These are phyloP conservation scores for Wallacemonas sp. DNA, from an alignment of 208 protist genomes.

Conservation along the genomic window DNA sequence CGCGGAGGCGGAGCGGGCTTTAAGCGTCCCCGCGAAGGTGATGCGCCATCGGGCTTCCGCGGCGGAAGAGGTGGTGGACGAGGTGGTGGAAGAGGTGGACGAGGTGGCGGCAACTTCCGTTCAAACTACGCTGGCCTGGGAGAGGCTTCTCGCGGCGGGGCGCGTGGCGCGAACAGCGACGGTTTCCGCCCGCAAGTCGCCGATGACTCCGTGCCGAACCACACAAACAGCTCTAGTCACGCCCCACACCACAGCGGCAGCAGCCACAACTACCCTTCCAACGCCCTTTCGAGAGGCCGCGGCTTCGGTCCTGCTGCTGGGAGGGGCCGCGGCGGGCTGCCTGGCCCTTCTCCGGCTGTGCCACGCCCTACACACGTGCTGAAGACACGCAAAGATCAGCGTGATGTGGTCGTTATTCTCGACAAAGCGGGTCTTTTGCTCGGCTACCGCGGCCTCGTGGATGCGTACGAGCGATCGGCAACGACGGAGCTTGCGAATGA, in stretches of 20 bases:
- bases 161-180: slow-evolving; percentile 37
- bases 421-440: slow-evolving; percentile 82
- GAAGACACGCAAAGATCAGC: slow-evolving; percentile 8
- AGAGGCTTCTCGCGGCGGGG: slow-evolving; percentile 27
- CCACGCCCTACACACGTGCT: not conserved
- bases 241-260: too few relatives aligned
- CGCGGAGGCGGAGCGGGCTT: slow-evolving; percentile 15
- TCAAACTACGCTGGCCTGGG: slow-evolving; percentile 15
- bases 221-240: slow-evolving; percentile 19
- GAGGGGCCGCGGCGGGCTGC: slow-evolving; percentile 5
- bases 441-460: slow-evolving; percentile 72
- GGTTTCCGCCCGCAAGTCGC: slow-evolving; percentile 54
- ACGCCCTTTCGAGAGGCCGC: not conserved
- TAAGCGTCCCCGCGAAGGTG: slow-evolving; percentile 29
- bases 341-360: not conserved
- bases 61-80: slow-evolving; percentile 8
- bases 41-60: slow-evolving; percentile 4
- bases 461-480: slow-evolving; percentile 82
- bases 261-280: too few relatives aligned
- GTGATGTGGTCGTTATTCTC: slow-evolving; percentile 84
- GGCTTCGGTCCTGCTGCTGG: slow-evolving; percentile 1
- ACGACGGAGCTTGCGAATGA: slow-evolving; percentile 78
- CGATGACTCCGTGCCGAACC: slow-evolving; percentile 44
- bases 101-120: slow-evolving; percentile 9
- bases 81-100: slow-evolving; percentile 11